Conservation (phyloP, 495 filamentous ascomycete genomes). For the Bryoglossum gracile region DNA sequence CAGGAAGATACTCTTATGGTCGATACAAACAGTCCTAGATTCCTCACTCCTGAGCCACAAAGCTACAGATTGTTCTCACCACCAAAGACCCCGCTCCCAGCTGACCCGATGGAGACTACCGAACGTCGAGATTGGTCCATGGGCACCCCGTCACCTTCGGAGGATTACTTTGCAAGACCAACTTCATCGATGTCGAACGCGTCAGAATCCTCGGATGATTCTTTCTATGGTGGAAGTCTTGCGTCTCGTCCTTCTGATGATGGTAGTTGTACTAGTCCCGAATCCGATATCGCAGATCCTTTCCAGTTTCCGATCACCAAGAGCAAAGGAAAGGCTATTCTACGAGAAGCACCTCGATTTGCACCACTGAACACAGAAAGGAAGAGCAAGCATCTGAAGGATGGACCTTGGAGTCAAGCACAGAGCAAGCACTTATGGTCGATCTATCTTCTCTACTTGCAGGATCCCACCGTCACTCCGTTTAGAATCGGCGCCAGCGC, state of each 20-base stretch:
- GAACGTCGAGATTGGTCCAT: conserved; percentile 24
- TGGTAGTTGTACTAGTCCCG: conserved; percentile 35
- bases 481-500: conserved; percentile 84
- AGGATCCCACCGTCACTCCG: conserved; percentile 88
- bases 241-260: conserved; percentile 40
- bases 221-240: conserved; percentile 25
- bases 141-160: conserved; percentile 6
- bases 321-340: conserved; percentile 12
- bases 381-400: conserved; percentile 20
- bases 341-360: background rate
- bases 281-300: conserved; percentile 28
- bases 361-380: conserved; percentile 12
- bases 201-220: conserved; percentile 25
- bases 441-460: conserved; percentile 78
- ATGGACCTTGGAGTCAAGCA: conserved; percentile 63
- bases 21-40: conserved; percentile 3
- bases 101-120: conserved; percentile 1
- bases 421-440: conserved; percentile 95
- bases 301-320: conserved; percentile 21
- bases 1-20: conserved; percentile 11
- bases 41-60: conserved; percentile 17
- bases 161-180: conserved; percentile 17
- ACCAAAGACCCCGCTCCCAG: conserved; percentile 22
- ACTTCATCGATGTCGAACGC: conserved; percentile 15
- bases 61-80: conserved; percentile 9